Conservation (phyloP, 768 basidiomycete species). For the Lactarius psammicola region DNA sequence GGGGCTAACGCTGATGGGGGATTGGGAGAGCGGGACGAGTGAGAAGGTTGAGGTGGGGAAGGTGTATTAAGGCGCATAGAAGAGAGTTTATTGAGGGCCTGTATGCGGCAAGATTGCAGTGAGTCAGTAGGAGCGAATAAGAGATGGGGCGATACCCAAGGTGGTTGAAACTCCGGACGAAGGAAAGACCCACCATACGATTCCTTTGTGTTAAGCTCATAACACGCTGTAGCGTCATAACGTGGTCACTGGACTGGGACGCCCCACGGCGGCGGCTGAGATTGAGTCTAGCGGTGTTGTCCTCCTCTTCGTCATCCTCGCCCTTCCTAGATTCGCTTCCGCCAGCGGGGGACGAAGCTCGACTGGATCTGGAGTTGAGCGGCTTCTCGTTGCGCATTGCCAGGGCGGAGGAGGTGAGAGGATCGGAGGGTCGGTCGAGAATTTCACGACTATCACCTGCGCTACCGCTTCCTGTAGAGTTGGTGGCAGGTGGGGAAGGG, state of each 20-base stretch:
- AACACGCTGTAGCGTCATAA: slow-evolving; percentile 61
- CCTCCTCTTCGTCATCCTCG: slow-evolving; percentile 54
- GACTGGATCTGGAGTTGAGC: slow-evolving; percentile 29
- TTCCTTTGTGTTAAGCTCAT: slow-evolving; percentile 70
- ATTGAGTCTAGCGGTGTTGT: slow-evolving; percentile 54
- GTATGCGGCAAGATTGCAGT: not conserved
- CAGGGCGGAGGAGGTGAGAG: slow-evolving; percentile 33
- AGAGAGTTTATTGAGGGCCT: slow-evolving; percentile 50
- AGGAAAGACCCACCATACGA: slow-evolving; percentile 55
- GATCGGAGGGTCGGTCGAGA: slow-evolving; percentile 38
- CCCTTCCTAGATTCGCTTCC: slow-evolving; percentile 52
- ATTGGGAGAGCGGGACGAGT: slow-evolving; percentile 38
- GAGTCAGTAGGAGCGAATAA: not conserved
- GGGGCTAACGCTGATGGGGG: slow-evolving; percentile 21
- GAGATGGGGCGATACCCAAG: not conserved
- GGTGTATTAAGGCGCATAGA: slow-evolving; percentile 57
- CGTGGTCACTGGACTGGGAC: slow-evolving; percentile 49
- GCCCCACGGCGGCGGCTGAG: slow-evolving; percentile 35
- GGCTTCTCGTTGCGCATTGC: slow-evolving; percentile 45
- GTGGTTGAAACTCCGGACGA: not conserved
- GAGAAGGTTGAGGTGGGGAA: slow-evolving; percentile 43
- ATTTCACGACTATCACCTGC: slow-evolving; percentile 38
- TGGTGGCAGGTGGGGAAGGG: slow-evolving; percentile 82
- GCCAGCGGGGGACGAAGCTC: slow-evolving; percentile 32
- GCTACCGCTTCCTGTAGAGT: slow-evolving; percentile 73